Percentiles rank a stretch among this genome's conserved stretches.
These are phyloP conservation scores for Aechmea fasciata DNA, from an alignment of 176 grass and related monocot genomes.

Conservation along the genomic window DNA sequence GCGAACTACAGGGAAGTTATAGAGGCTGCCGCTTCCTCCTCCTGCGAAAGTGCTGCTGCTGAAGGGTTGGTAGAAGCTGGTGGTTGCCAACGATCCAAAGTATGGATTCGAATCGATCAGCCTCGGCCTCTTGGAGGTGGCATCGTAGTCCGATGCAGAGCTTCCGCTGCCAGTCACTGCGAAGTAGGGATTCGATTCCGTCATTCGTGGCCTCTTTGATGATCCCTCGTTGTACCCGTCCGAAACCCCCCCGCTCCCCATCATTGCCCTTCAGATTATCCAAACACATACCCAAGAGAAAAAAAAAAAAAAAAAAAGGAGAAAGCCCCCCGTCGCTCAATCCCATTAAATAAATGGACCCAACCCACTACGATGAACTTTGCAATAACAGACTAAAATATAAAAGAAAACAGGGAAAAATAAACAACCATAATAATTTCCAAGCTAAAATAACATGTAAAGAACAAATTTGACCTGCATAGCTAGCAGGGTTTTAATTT, in stretches of 20 bases:
- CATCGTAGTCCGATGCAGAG: constrained; percentile 30
- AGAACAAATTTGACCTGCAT: no score
- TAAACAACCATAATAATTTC: neutral
- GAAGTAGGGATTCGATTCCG: constrained; percentile 99
- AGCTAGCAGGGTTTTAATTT: no score
- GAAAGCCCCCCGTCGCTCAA: constrained; percentile 79
- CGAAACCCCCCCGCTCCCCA: constrained; percentile 77
- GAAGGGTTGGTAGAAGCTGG: constrained; percentile 39
- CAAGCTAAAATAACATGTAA: neutral
- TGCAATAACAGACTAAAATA: constrained; percentile 9
- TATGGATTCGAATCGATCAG: constrained; percentile 52
- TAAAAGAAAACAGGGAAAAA: neutral
- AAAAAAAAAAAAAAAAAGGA: constrained; percentile 49
- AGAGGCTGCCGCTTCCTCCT: constrained; percentile 36
- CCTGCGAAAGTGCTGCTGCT: constrained; percentile 29
- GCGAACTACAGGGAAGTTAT: constrained; percentile 68
- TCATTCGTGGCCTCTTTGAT: constrained; percentile 99
- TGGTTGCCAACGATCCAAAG: constrained; percentile 37
- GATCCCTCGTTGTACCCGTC: constrained; percentile 93
- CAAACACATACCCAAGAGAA: constrained; percentile 37
- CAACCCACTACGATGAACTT: constrained; percentile 39
- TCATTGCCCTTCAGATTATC: constrained; percentile 87
- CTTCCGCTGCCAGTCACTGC: constrained; percentile 64
- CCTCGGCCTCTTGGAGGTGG: constrained; percentile 60
- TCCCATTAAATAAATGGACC: constrained; percentile 50